Evolutionary conservation across 345 rosid species (phyloP).

Genomic region (Dipteronia dyeriana): DNA sequence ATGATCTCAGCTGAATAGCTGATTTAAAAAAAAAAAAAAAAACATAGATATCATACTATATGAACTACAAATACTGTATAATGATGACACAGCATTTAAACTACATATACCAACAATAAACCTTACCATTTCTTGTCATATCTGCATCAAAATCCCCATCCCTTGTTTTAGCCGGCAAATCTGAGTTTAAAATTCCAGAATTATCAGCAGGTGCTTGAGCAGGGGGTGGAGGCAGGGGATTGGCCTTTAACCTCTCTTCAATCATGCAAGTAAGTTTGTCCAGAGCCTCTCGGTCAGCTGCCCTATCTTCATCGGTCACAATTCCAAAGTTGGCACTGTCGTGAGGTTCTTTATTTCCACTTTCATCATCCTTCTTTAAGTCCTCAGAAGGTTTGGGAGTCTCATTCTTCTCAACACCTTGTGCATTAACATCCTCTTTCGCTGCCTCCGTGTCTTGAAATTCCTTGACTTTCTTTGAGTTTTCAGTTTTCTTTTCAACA

Average conservation of each 20-base stretch:
- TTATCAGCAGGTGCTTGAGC: constrained; percentile 52
- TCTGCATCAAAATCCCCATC: constrained; percentile 70
- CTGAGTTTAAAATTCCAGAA: constrained; percentile 48
- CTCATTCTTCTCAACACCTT: constrained; percentile 45
- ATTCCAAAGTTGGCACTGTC: constrained; percentile 70
- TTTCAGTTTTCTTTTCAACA: constrained; percentile 80
- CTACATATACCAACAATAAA: neutral
- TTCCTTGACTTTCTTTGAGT: constrained; percentile 61
- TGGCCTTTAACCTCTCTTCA: constrained; percentile 83
- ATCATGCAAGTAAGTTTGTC: constrained; percentile 68
- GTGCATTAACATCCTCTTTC: constrained; percentile 47
- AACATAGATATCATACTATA: neutral
- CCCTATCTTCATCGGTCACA: constrained; percentile 81
- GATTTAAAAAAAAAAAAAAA: neutral
- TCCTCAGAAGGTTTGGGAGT: constrained; percentile 41
- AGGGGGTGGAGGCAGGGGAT: constrained; percentile 93
- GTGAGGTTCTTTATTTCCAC: constrained; percentile 52
- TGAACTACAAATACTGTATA: neutral
- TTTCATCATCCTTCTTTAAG: constrained; percentile 49
- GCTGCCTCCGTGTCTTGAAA: constrained; percentile 42
- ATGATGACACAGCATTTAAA: neutral
- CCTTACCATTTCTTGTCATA: constrained; percentile 52
- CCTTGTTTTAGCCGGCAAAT: constrained; percentile 55
- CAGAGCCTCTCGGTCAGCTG: constrained; percentile 68
- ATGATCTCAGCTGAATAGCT: neutral